Evolutionary conservation across 495 filamentous ascomycete genomes (phyloP), one percentile per base, ranked within the genome.

Genomic region (Bacidia gigantensis): DNA sequence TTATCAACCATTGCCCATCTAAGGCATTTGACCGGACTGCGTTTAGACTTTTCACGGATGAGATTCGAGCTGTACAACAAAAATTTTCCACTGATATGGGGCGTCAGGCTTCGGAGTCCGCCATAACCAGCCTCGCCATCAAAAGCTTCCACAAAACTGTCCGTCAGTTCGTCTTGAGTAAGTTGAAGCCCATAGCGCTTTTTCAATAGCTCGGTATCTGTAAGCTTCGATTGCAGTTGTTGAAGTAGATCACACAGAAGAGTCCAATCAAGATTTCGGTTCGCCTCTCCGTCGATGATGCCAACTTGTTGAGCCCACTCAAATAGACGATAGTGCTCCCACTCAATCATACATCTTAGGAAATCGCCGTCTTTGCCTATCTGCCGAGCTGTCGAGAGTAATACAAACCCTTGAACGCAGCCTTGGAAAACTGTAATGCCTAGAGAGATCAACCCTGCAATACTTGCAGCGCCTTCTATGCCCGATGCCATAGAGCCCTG

Each of bases 381-480:
- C 29, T 58, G 47, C 2, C 18, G 47, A 14, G 58, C 58, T 11
- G 51, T 46, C 2, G 45, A 46, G 26, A 58, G 26, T 17, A 60
- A 20, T n/a, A 51, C 38, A 46, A 60, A 60, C 9, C 51, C 58
- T 43, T 58, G 20, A 7, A 60, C 26, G 22, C 58, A 60, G 51
- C 58, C 52, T 35, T 42, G 32, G 46, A 60, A 58, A 3, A 58
- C 11, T 20, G 46, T 49, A 11, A 60, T 12, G 9, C 50, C 24
- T 18, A 60, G 48, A 14, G 51, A 55, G 26, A 52, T 46, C 2
- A 60, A 42, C 2, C 53, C 48, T 23, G 39, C 47, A 2, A 32
- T 32, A 14, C 47, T 20, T 1, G 47, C 53, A 2, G 53, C n/a
- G n/a, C n/a, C n/a, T n/a, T n/a, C n/a, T n/a, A n/a, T n/a, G n/a